phyloP scores from a whole-genome alignment of 1,284 basidiomycete genomes.

The Cryptococcus amylolentus region DNA sequence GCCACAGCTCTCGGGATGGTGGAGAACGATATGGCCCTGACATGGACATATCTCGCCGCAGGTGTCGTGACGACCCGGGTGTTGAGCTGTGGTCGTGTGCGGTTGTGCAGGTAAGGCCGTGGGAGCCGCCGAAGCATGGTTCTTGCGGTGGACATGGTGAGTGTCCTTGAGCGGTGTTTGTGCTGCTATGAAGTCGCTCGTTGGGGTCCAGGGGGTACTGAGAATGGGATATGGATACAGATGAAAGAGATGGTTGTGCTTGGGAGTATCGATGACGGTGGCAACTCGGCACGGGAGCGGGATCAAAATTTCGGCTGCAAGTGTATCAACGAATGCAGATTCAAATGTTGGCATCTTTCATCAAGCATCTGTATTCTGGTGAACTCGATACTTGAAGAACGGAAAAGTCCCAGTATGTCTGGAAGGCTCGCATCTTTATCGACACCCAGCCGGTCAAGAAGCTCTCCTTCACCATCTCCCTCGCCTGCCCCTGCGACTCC shows the following conservation, averaged over 20 bases:
- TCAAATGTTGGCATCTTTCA: too few species aligned
- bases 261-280: too few species aligned
- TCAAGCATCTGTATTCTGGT: too few species aligned
- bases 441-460: slow-evolving; percentile 54
- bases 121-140: slow-evolving; percentile 22
- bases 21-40: slow-evolving; percentile 73
- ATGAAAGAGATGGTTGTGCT: background rate
- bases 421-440: slow-evolving; percentile 42
- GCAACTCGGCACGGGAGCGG: too few species aligned
- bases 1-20: slow-evolving; percentile 77
- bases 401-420: background rate
- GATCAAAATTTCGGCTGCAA: background rate
- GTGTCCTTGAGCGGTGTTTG: too few species aligned
- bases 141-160: background rate
- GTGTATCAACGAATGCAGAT: too few species aligned
- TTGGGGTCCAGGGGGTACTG: too few species aligned
- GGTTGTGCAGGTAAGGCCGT: slow-evolving; percentile 8
- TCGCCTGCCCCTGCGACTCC: slow-evolving; percentile 20
- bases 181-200: too few species aligned
- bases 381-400: too few species aligned
- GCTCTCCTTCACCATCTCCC: slow-evolving; percentile 50
- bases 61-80: slow-evolving; percentile 5
- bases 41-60: slow-evolving; percentile 51
- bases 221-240: background rate
- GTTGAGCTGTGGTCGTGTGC: slow-evolving; percentile 6